Evolutionary conservation across 192 early-diverging fungal species (phyloP).

Genomic region (Dimargaris cristalligena): DNA sequence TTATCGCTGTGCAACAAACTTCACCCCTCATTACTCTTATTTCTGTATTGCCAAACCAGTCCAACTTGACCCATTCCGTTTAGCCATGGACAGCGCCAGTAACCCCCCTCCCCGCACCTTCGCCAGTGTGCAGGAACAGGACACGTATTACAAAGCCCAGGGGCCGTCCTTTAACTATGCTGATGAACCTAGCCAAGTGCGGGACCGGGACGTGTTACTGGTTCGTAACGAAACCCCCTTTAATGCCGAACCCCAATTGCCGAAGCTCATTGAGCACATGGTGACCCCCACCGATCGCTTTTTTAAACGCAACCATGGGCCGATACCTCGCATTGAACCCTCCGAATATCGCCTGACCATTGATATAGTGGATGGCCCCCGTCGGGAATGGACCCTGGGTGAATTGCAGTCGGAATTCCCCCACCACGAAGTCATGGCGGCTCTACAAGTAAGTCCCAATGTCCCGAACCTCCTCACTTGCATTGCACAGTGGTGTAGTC

Average conservation of each 20-base stretch:
- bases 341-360: conserved; percentile 39
- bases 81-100: not conserved
- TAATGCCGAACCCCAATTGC: conserved; percentile 66
- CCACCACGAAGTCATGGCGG: conserved; percentile 7
- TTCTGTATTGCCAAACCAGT: not conserved
- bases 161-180: conserved; percentile 26
- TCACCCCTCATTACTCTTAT: not conserved
- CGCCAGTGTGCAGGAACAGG: conserved; percentile 3
- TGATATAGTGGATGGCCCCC: conserved; percentile 16
- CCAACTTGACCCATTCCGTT: not conserved
- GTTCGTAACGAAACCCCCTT: conserved; percentile 55
- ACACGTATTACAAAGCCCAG: conserved; percentile 5
- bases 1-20: not conserved
- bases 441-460: not conserved
- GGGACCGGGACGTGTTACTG: conserved; percentile 37
- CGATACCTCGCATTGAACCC: conserved; percentile 58
- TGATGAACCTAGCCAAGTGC: conserved; percentile 49
- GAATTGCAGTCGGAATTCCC: not conserved
- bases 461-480: too few relatives aligned
- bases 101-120: not conserved
- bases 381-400: not conserved
- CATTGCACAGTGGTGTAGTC: too few relatives aligned
- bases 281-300: conserved; percentile 62
- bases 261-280: conserved; percentile 37
- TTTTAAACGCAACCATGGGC: conserved; percentile 80